Percentiles rank a stretch among this genome's conserved stretches.
Conservation (phyloP, 306 rosid genomes). For the Quillaja saponaria region DNA sequence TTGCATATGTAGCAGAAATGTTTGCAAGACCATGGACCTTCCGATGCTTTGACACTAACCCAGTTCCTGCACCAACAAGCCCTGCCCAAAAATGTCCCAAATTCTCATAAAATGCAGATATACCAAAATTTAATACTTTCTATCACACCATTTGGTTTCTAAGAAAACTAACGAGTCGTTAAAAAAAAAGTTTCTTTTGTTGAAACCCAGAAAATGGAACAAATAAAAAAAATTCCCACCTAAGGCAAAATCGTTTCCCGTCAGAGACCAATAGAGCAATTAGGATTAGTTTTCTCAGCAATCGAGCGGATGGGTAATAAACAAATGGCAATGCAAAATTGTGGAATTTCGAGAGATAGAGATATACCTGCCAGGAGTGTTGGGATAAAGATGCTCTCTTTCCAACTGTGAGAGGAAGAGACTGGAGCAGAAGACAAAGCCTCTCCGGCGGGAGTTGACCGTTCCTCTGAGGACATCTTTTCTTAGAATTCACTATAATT, state of each 20-base stretch:
- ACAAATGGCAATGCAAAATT: not conserved
- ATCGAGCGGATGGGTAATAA: not conserved
- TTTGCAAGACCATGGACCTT: slow-evolving; percentile 64
- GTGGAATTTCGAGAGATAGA: not conserved
- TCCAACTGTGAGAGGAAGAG: slow-evolving; percentile 49
- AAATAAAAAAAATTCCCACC: not conserved
- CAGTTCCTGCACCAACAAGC: slow-evolving; percentile 80
- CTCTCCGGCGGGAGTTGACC: slow-evolving; percentile 33
- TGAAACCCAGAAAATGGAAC: not conserved
- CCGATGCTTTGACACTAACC: slow-evolving; percentile 72
- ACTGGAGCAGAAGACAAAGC: slow-evolving; percentile 24
- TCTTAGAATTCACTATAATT: not conserved
- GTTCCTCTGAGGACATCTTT: slow-evolving; percentile 35
- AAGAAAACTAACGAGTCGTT: not conserved
- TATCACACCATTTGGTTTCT: slow-evolving; percentile 15
- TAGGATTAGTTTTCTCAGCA: not conserved
- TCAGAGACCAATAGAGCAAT: not conserved
- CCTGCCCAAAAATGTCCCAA: slow-evolving; percentile 47
- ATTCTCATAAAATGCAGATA: slow-evolving; percentile 8
- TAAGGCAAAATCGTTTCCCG: not conserved
- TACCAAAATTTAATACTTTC: not conserved
- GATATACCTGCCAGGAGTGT: slow-evolving; percentile 72
- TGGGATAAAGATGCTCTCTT: slow-evolving; percentile 62
- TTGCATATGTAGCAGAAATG: slow-evolving; percentile 66
- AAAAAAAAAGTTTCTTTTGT: not conserved